Base-by-base conservation (phyloP, 345 rosid species). In the Gossypium raimondii region DNA sequence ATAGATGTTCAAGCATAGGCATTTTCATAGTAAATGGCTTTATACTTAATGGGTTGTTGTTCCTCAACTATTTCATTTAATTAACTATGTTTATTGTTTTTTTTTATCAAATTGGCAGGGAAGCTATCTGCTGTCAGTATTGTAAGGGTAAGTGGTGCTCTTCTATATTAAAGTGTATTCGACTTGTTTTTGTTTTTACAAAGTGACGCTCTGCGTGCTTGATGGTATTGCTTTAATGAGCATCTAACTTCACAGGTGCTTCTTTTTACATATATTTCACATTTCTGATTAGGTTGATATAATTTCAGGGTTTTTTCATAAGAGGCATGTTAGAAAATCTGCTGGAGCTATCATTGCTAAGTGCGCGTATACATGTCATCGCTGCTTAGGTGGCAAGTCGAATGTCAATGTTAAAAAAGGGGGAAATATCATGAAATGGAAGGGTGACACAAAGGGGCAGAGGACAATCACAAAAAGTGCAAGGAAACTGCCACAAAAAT, bases 241-340 rank as follows among this genome's bases (percentile, higher is more conserved):
- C 14, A 45, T 60, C 24, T 7, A 5, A 4, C 7, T 29, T 10
- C 27, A 16, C 22, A 27, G 7, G 3, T 43, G 61, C 27, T 52
- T 71, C 14, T 56, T 20, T 71, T 11, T 38, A 0, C 20, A 18
- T 71, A 8, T 55, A 11, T 22, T 13, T 60, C 44, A 24, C 27
- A 14, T 57, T 55, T 56, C 65, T 44, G 44, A 22, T 43, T 41
- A 9, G 17, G 25, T 45, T 77, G 78, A 53, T 75, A 11, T 80
- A 66, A 81, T 85, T 85, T 80, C 88, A 94, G 99, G 90, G 64
- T 78, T 65, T 68, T 94, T 89, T 82, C 99, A 92, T 78, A 90
- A 57, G 83, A 85, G 90, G 85, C 99, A 94, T 78, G 87, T 80
- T 75, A 83, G 82, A 75, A 94, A 79, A 69, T 89, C 92, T 20